Evolutionary conservation across 1,284 basidiomycete species (phyloP).

Genomic region (Grifola frondosa): DNA sequence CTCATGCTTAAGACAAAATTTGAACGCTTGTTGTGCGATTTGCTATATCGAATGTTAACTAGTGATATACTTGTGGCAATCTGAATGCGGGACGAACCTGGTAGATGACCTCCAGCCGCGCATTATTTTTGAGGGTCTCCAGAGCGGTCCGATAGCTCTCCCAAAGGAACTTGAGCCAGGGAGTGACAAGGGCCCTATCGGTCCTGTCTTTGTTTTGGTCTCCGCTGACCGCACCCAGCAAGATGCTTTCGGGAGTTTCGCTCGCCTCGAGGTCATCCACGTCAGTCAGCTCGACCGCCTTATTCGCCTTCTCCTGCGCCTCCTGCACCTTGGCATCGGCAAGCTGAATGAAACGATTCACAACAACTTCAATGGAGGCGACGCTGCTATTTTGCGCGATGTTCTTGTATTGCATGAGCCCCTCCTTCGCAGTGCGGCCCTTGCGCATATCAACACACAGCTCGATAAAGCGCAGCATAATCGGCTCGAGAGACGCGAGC

Average conservation of each 20-base stretch:
- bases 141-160: conserved; percentile 97
- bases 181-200: conserved; percentile 93
- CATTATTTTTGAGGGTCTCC: conserved; percentile 97
- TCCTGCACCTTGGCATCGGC: conserved; percentile 87
- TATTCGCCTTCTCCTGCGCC: conserved; percentile 84
- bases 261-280: conserved; percentile 90
- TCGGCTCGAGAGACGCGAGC: conserved; percentile 88
- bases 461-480: conserved; percentile 92
- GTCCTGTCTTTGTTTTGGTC: conserved; percentile 95
- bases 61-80: neutral
- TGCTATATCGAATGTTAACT: conserved; percentile 49
- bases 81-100: conserved; percentile 58
- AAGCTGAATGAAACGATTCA: conserved; percentile 86
- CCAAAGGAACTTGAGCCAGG: conserved; percentile 98
- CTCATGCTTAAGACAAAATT: conserved; percentile 92
- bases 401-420: conserved; percentile 95
- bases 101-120: conserved; percentile 91
- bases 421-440: conserved; percentile 92
- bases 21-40: conserved; percentile 96
- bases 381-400: conserved; percentile 94
- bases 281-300: conserved; percentile 60
- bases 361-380: conserved; percentile 89
- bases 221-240: conserved; percentile 85
- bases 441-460: conserved; percentile 96
- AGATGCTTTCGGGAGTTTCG: conserved; percentile 90